Evolutionary conservation across 2,329 filamentous ascomycete genomes (phyloP).

Genomic region (Metarhizium brunneum): DNA sequence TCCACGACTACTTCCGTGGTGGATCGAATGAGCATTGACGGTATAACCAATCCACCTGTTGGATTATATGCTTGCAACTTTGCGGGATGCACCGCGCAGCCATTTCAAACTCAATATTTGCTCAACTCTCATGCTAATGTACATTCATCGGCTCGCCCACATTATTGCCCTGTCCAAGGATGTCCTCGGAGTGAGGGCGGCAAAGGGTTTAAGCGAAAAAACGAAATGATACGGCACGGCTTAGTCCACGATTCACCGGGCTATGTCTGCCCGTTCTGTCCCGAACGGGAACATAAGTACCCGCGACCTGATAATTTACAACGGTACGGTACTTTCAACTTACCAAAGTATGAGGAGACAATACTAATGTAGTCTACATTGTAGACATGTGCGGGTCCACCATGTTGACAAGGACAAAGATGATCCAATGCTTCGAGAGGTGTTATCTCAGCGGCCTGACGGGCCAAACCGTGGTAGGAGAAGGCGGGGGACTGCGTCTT

Average conservation of each 20-base stretch:
- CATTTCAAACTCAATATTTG: slow-evolving; percentile 70
- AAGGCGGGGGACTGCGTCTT: slow-evolving; percentile 38
- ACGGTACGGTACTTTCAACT: slow-evolving; percentile 48
- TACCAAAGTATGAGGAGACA: not conserved
- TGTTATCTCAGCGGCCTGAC: slow-evolving; percentile 77
- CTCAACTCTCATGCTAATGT: slow-evolving; percentile 73
- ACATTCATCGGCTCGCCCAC: slow-evolving; percentile 55
- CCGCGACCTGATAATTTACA: slow-evolving; percentile 93
- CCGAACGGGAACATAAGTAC: slow-evolving; percentile 87
- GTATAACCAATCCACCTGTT: slow-evolving; percentile 40
- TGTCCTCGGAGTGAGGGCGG: slow-evolving; percentile 56
- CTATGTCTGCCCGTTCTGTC: slow-evolving; percentile 94
- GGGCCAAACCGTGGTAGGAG: slow-evolving; percentile 74
- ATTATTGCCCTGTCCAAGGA: slow-evolving; percentile 54
- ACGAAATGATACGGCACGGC: slow-evolving; percentile 67
- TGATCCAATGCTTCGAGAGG: slow-evolving; percentile 69
- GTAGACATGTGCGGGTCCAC: slow-evolving; percentile 84
- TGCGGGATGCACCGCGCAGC: slow-evolving; percentile 56
- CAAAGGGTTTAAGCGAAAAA: slow-evolving; percentile 63
- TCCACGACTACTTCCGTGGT: slow-evolving; percentile 29
- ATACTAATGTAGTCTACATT: slow-evolving; percentile 6
- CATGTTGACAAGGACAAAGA: slow-evolving; percentile 86
- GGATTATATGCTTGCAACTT: slow-evolving; percentile 50
- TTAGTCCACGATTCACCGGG: slow-evolving; percentile 90
- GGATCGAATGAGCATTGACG: slow-evolving; percentile 51